Conservation (phyloP, 148 eudicot genomes). For the Amaranthus cruentus region DNA sequence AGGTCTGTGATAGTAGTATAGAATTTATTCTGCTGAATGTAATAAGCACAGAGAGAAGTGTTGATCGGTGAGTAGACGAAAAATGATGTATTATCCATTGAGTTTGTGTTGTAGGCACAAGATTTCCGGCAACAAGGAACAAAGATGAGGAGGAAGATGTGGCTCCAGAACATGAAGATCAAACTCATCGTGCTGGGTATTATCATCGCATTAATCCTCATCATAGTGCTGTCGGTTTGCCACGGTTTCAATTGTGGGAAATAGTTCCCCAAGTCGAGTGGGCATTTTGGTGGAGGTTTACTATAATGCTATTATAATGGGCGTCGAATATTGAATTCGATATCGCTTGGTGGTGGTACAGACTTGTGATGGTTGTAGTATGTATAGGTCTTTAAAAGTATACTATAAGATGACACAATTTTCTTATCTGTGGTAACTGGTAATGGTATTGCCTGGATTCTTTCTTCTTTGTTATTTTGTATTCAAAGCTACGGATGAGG, state of each 20-base stretch:
- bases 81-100: not conserved
- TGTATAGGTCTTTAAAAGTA: no score
- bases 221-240: conserved; percentile 44
- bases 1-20: conserved; percentile 29
- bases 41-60: not conserved
- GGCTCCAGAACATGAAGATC: conserved; percentile 53
- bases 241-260: conserved; percentile 41
- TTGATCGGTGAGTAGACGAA: not conserved
- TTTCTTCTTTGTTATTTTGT: no score
- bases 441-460: no score
- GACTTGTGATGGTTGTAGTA: no score
- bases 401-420: no score
- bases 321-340: no score
- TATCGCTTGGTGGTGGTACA: no score
- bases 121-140: conserved; percentile 49
- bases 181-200: conserved; percentile 49
- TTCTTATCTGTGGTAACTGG: no score
- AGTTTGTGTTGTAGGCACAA: conserved; percentile 29
- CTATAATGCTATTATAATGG: no score
- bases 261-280: conserved; percentile 11
- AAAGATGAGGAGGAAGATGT: conserved; percentile 48
- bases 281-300: no score
- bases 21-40: not conserved
- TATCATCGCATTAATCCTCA: conserved; percentile 47
- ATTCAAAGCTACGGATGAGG: no score